These are phyloP conservation scores for Nannochloropsis oceanica DNA, from an alignment of 108 stramenopile genomes.

Conservation along the genomic window DNA sequence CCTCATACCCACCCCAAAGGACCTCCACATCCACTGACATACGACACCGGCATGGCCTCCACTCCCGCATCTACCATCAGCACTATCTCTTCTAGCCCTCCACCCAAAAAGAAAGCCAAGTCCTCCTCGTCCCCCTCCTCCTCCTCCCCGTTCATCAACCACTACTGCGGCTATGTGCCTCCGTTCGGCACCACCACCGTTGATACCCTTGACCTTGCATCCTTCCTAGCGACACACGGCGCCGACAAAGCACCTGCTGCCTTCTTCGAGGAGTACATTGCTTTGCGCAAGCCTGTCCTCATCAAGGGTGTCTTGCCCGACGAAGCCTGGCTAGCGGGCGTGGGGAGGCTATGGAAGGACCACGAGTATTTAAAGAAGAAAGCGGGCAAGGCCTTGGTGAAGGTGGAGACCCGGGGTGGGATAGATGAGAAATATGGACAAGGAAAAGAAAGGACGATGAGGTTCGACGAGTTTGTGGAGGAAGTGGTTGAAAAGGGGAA, in stretches of 20 bases:
- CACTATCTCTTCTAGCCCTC: not conserved
- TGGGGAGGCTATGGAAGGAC: slow-evolving; percentile 4
- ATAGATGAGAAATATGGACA: slow-evolving; percentile 20
- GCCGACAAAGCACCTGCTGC: not conserved
- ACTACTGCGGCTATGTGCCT: not conserved
- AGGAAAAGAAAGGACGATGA: slow-evolving; percentile 28
- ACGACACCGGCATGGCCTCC: not conserved
- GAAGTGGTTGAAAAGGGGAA: slow-evolving; percentile 8
- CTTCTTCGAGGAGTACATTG: slow-evolving; percentile 21
- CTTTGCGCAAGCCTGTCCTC: slow-evolving; percentile 18
- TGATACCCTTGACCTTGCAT: not conserved
- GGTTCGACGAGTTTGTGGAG: slow-evolving; percentile 24
- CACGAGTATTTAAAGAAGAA: not conserved
- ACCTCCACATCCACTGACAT: not conserved
- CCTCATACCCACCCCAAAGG: too few species aligned
- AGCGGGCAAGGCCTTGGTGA: slow-evolving; percentile 27
- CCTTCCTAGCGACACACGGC: not conserved
- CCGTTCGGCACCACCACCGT: not conserved
- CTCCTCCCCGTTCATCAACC: not conserved
- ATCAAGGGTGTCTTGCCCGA: slow-evolving; percentile 18
- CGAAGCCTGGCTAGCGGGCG: slow-evolving; percentile 12
- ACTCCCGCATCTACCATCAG: not conserved
- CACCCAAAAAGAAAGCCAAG: not conserved
- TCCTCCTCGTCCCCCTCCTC: not conserved
- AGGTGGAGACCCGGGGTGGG: slow-evolving; percentile 18